These are phyloP conservation scores for Amauroascus niger DNA, from an alignment of 2,329 filamentous ascomycete species.

Conservation along the genomic window DNA sequence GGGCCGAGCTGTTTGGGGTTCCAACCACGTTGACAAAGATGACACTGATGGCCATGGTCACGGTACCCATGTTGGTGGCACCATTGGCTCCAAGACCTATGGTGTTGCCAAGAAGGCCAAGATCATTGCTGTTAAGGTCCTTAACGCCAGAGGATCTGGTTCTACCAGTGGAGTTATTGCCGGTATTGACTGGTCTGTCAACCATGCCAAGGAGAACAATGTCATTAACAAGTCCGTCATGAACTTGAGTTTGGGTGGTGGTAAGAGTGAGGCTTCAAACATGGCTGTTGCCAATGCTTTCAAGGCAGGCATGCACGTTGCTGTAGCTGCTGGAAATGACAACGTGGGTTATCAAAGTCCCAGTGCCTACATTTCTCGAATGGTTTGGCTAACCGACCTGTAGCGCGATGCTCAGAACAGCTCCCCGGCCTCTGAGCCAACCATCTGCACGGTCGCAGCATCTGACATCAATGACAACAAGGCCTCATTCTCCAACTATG, in stretches of 20 bases:
- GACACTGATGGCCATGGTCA: slow-evolving; percentile 27
- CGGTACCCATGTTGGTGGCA: slow-evolving; percentile 35
- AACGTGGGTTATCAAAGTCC: slow-evolving; percentile 15
- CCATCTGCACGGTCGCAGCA: slow-evolving; percentile 37
- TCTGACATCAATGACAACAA: slow-evolving; percentile 26
- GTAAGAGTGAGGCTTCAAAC: slow-evolving; percentile 31
- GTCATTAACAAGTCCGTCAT: slow-evolving; percentile 26
- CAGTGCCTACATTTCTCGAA: not conserved
- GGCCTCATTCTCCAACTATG: slow-evolving; percentile 36
- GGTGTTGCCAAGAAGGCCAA: slow-evolving; percentile 33
- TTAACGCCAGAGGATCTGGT: slow-evolving; percentile 39
- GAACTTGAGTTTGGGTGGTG: slow-evolving; percentile 32
- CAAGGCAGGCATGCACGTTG: slow-evolving; percentile 31
- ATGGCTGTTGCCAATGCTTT: slow-evolving; percentile 30
- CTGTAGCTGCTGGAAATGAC: slow-evolving; percentile 37
- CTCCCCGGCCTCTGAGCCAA: slow-evolving; percentile 32
- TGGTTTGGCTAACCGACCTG: not conserved
- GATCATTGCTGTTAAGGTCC: slow-evolving; percentile 42
- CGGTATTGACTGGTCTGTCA: slow-evolving; percentile 38
- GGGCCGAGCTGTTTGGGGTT: slow-evolving; percentile 30
- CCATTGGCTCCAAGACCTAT: slow-evolving; percentile 27
- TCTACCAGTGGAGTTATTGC: slow-evolving; percentile 40
- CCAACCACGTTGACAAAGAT: slow-evolving; percentile 23
- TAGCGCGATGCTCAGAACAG: slow-evolving; percentile 24
- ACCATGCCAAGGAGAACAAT: slow-evolving; percentile 25